Evolutionary conservation across 2,329 filamentous ascomycete genomes (phyloP).

Genomic region (Neurospora crassa): DNA sequence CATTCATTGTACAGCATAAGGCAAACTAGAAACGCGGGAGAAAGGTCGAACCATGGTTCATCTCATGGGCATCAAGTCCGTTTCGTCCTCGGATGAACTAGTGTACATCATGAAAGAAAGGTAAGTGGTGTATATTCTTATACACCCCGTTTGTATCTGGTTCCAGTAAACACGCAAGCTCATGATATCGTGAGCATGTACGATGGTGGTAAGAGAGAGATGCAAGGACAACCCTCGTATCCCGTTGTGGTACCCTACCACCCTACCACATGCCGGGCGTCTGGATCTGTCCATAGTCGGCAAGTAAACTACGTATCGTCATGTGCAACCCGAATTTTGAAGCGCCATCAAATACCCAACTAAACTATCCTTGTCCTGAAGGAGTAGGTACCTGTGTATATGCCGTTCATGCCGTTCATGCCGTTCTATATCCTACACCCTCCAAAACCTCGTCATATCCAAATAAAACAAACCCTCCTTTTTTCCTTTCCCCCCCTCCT

Average conservation of each 20-base stretch:
- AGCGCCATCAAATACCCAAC: neutral
- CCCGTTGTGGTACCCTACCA: neutral
- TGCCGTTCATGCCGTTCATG: neutral
- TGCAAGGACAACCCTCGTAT: neutral
- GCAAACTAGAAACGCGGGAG: neutral
- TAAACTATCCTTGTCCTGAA: neutral
- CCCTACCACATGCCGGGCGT: too few species aligned
- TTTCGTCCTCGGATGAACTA: neutral
- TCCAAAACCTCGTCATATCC: too few species aligned
- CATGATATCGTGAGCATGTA: neutral
- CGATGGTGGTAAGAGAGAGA: neutral
- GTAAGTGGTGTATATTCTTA: neutral
- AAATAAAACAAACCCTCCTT: too few species aligned
- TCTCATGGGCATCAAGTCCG: neutral
- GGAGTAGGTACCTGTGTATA: neutral
- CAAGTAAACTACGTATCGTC: neutral
- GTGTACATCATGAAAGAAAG: too few species aligned
- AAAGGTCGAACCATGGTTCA: neutral
- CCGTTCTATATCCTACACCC: too few species aligned
- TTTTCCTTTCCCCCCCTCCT: too few species aligned
- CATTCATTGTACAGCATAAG: neutral
- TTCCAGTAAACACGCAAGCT: neutral
- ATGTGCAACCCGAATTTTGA: neutral
- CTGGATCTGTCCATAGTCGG: too few species aligned
- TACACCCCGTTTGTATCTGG: neutral